Percentiles rank a stretch among this genome's conserved stretches.
phyloP scores from a whole-genome alignment of 495 filamentous ascomycete genomes.

The Friedmanniomyces simplex region DNA sequence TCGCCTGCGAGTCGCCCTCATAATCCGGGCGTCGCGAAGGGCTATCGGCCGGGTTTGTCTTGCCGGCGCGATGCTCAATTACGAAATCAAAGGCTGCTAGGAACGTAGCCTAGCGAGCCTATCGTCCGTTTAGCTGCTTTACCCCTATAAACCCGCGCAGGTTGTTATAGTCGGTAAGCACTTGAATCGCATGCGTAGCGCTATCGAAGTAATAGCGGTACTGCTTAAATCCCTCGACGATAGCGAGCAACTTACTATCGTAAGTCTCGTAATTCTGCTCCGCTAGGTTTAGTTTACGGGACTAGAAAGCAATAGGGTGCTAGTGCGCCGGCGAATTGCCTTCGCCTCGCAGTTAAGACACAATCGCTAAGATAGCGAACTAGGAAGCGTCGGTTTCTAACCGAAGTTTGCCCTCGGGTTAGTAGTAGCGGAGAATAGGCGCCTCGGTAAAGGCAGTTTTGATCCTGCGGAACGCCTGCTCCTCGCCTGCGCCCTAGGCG shows the following conservation, averaged over 20 bases:
- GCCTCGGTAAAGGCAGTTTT: not conserved
- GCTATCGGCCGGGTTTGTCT: not conserved
- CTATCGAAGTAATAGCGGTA: slow-evolving; percentile 1
- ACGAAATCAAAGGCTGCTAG: slow-evolving; percentile 28
- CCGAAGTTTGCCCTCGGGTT: not conserved
- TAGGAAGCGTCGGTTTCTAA: slow-evolving; percentile 22
- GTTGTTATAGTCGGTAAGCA: slow-evolving; percentile 16
- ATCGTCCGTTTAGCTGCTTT: slow-evolving; percentile 19
- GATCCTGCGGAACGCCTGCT: not conserved
- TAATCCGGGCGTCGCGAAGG: not conserved
- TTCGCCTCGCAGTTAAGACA: slow-evolving; percentile 1
- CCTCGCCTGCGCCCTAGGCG: too few relatives aligned
- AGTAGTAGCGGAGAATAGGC: not conserved
- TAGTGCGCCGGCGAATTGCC: not conserved
- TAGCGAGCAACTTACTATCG: slow-evolving; percentile 11
- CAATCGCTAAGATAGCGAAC: slow-evolving; percentile 2
- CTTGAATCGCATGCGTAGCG: not conserved
- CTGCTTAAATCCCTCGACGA: slow-evolving; percentile 8
- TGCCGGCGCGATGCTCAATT: not conserved
- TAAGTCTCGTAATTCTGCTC: slow-evolving; percentile 13
- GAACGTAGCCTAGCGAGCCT: slow-evolving; percentile 22
- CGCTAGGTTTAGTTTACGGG: not conserved
- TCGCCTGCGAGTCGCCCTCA: not conserved
- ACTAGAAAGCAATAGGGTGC: slow-evolving; percentile 11
- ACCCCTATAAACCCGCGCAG: slow-evolving; percentile 7